Percentiles rank a stretch among this genome's conserved stretches.
These are phyloP conservation scores for Argentina anserina DNA, from an alignment of 306 rosid genomes.

Conservation along the genomic window DNA sequence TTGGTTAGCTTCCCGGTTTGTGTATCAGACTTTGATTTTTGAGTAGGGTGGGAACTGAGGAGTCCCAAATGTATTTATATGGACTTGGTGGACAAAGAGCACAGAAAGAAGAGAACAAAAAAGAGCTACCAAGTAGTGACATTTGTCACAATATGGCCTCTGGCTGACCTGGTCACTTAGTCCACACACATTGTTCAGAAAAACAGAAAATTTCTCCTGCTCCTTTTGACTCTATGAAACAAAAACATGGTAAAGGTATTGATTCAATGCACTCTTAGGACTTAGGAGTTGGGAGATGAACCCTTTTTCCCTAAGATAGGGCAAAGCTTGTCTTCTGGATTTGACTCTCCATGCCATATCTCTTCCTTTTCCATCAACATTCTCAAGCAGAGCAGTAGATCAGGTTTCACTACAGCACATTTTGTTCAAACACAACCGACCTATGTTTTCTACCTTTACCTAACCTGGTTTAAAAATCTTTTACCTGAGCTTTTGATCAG, in stretches of 20 bases:
- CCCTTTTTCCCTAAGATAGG: slow-evolving; percentile 15
- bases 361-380: not conserved
- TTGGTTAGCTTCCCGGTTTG: slow-evolving; percentile 7
- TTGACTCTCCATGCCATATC: not conserved
- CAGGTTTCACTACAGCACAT: not conserved
- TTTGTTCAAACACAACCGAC: not conserved
- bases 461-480: not conserved
- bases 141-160: slow-evolving; percentile 48
- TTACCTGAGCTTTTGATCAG: not conserved
- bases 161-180: slow-evolving; percentile 20
- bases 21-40: slow-evolving; percentile 19
- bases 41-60: slow-evolving; percentile 24
- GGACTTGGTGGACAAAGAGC: slow-evolving; percentile 22
- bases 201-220: slow-evolving; percentile 7
- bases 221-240: slow-evolving; percentile 43
- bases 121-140: slow-evolving; percentile 42
- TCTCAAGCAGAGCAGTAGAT: slow-evolving; percentile 16
- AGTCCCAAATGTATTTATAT: slow-evolving; percentile 36
- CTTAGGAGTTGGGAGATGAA: slow-evolving; percentile 8
- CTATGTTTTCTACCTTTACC: not conserved
- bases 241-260: slow-evolving; percentile 17
- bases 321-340: slow-evolving; percentile 11
- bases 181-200: not conserved
- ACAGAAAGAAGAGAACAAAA: slow-evolving; percentile 28
- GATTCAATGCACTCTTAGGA: slow-evolving; percentile 10